Base-by-base conservation (phyloP, 73 alveolate genomes). In the Paramecium caudatum region DNA sequence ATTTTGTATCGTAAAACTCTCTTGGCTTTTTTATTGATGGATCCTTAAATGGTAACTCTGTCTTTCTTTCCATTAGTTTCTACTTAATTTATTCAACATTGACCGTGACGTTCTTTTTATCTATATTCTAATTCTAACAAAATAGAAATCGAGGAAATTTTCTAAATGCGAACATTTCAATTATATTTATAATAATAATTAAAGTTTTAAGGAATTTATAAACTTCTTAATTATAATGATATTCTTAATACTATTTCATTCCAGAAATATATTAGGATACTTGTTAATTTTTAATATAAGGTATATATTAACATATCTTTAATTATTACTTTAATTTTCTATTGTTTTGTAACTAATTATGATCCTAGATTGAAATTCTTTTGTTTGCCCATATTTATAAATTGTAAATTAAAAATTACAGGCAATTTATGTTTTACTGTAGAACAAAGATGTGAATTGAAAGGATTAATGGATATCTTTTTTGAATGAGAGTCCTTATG, bases 1-100 rank as follows among this genome's bases (percentile, higher is more conserved):
- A 13, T 65, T 86, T 62, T 62, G 93, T 39, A 86, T 86, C 85
- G 65, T 86, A 86, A 46, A 86, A 61, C n/a, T 86, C 62, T 21
- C 93, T 81, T 0, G 47, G 61, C 32, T 63, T 62, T 12, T 43
- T 19, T 41, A 86, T 36, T 62, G 61, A 25, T 37, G 37, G 62
- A 62, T 86, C 84, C 41, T 41, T 55, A 21, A 86, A 49, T 13
- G 93, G 93, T 9, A 86, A 43, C 25, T 36, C 68, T 13, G 87
- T 86, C 47, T 86, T 81, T 46, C 93, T 86, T 9, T 86, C 80
- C 46, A 23, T 55, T 5, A 55, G 23, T 55, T 43, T 5, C 30
- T 55, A 27, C 12, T 55, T 55, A 27, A 55, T 55, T 43, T 55
- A 55, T 27, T 55, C 80, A 37, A 55, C n/a, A 55, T 55, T 55